Evolutionary conservation across 176 grass and related monocot species (phyloP).

Genomic region (Cocos nucifera): DNA sequence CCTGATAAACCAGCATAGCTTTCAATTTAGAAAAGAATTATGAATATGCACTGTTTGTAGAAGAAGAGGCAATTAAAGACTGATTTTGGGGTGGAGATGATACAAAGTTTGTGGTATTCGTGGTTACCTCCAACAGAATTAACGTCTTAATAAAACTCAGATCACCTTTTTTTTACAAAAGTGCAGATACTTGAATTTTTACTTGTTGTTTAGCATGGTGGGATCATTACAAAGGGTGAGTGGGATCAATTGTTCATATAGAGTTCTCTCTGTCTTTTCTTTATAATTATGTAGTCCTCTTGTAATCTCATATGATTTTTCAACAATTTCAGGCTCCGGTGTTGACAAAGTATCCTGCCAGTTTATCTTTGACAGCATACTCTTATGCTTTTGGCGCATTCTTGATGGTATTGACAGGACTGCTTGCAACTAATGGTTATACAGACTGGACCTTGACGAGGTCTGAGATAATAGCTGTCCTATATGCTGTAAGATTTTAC

Average conservation of each 20-base stretch:
- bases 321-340: conserved; percentile 59
- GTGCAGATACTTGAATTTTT: too few relatives aligned
- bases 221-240: too few relatives aligned
- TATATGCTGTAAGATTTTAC: conserved; percentile 65
- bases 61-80: too few relatives aligned
- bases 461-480: conserved; percentile 54
- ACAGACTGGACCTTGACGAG: conserved; percentile 71
- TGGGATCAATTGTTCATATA: neutral
- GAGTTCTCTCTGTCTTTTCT: neutral
- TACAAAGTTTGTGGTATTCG: too few relatives aligned
- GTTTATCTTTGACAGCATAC: conserved; percentile 89
- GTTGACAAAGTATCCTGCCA: conserved; percentile 65
- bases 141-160: too few relatives aligned
- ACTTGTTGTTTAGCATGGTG: too few relatives aligned
- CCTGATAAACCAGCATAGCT: too few relatives aligned
- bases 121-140: too few relatives aligned
- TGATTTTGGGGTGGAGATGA: too few relatives aligned
- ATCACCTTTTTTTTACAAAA: too few relatives aligned
- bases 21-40: too few relatives aligned
- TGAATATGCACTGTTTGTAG: too few relatives aligned
- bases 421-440: conserved; percentile 46
- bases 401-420: conserved; percentile 76
- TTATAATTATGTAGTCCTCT: neutral
- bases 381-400: conserved; percentile 73
- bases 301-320: neutral